Evolutionary conservation across 78 protist genomes (phyloP), one percentile per base, ranked within the genome.

Genomic region (Cyanophora paradoxa): DNA sequence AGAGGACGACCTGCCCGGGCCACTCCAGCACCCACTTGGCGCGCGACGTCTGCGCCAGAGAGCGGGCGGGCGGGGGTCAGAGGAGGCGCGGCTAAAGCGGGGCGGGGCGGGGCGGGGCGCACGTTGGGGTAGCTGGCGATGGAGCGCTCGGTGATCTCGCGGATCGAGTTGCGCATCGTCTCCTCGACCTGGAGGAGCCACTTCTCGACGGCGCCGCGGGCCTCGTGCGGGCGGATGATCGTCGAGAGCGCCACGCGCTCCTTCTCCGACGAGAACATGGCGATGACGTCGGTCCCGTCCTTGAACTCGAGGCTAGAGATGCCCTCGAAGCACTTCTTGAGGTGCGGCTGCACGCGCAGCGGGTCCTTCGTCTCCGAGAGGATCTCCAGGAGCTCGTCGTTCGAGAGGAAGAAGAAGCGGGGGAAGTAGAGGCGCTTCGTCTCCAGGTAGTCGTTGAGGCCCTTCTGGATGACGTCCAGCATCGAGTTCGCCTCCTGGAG

Each of bases 241-340:
- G 20, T 1, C 13, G 50, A 5, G 46, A 88, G 56, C 16, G 50
- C 33, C 11, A 92, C 77, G 37, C 14, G 19, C 64, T 92, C 92
- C 0, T 41, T 58, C 74, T 86, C 91, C 28, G 71, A 22, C 17
- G 76, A 46, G 61, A 11, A 3, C 92, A 88, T 86, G 46, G 37
- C 79, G 8, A 78, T 40, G 54, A 86, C 70, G n/a, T 57, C 1
- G 30, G 1, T 19, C 39, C 72, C n/a, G 28, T 57, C 82, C 6
- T 30, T 26, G 69, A 86, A 86, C 31, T 42, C 28, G 31, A 90
- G 82, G 69, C 22, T 30, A n/a, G 48, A 46, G 39, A 90, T 83
- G 54, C 83, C 83, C 56, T 90, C 91, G 74, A 90, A 90, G 79
- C 88, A 82, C 73, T 90, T 90, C 17, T 70, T n/a, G n/a, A 90